A percentile compares a stretch with the other conserved stretches of the same genome.
phyloP scores from a whole-genome alignment of 129 eudicot species.

The Arctium minus region DNA sequence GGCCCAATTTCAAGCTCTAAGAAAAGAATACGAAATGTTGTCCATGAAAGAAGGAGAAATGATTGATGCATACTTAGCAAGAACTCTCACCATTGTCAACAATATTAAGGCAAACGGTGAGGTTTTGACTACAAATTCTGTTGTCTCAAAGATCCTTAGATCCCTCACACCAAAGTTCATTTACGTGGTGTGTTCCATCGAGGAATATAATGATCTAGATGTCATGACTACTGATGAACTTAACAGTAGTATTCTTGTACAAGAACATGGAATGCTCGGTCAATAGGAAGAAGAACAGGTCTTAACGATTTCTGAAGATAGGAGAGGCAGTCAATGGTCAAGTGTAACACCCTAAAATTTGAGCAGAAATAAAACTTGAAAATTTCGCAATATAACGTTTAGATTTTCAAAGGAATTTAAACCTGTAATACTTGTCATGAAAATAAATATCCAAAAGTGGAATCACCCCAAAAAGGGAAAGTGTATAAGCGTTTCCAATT shows the following conservation, averaged over 20 bases:
- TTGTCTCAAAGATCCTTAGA: background rate
- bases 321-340: background rate
- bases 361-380: too few relatives aligned
- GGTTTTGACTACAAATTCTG: background rate
- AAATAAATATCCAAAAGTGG: too few relatives aligned
- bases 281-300: background rate
- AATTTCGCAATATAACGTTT: too few relatives aligned
- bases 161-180: background rate
- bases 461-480: too few relatives aligned
- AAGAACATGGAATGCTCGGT: background rate
- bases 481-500: too few relatives aligned
- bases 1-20: too few relatives aligned
- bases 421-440: too few relatives aligned
- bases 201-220: background rate
- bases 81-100: too few relatives aligned
- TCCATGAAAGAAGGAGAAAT: too few relatives aligned
- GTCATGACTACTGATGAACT: background rate
- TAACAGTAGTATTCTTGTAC: background rate
- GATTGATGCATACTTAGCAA: too few relatives aligned
- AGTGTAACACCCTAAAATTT: background rate
- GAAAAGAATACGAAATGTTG: too few relatives aligned
- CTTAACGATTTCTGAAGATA: background rate
- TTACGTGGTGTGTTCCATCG: background rate
- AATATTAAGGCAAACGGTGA: background rate
- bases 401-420: too few relatives aligned